Conservation (phyloP, 345 rosid species). For the Dovyalis caffra region DNA sequence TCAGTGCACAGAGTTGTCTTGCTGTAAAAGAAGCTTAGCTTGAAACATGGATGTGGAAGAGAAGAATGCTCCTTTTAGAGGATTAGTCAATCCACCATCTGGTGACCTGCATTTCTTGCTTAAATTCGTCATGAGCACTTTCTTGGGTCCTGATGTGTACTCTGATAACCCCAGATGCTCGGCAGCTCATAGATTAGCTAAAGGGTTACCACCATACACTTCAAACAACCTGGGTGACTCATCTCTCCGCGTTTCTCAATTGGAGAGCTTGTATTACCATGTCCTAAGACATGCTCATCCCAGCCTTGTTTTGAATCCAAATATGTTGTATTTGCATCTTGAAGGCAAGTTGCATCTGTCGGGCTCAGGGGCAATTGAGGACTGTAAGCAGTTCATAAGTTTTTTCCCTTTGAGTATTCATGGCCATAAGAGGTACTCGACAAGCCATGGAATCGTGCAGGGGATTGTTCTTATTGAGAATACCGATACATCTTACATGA, state of each 20-base stretch:
- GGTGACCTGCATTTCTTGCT: conserved; percentile 51
- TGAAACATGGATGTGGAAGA: conserved; percentile 17
- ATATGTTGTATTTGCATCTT: conserved; percentile 41
- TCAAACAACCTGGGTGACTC: conserved; percentile 49
- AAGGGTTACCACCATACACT: conserved; percentile 49
- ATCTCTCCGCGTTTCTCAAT: conserved; percentile 41
- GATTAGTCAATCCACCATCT: conserved; percentile 14
- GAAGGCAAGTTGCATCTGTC: conserved; percentile 40
- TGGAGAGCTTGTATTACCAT: conserved; percentile 50
- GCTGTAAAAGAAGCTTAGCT: conserved; percentile 3
- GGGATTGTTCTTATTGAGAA: conserved; percentile 58
- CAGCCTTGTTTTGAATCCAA: conserved; percentile 36
- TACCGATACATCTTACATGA: conserved; percentile 32
- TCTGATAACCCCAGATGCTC: conserved; percentile 63
- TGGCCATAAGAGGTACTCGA: conserved; percentile 47
- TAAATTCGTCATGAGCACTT: conserved; percentile 53
- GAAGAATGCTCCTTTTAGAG: conserved; percentile 21
- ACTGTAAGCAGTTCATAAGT: conserved; percentile 35
- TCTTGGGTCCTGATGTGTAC: conserved; percentile 65
- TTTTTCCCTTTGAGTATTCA: conserved; percentile 47
- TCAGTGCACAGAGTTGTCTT: neutral
- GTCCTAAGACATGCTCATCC: conserved; percentile 47
- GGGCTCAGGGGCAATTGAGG: conserved; percentile 23
- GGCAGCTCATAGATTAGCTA: conserved; percentile 46
- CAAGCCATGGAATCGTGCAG: conserved; percentile 39